A percentile compares a stretch with the other conserved stretches of the same genome.
phyloP scores from a whole-genome alignment of 176 grass and related monocot species.

The Tuctoria greenei region DNA sequence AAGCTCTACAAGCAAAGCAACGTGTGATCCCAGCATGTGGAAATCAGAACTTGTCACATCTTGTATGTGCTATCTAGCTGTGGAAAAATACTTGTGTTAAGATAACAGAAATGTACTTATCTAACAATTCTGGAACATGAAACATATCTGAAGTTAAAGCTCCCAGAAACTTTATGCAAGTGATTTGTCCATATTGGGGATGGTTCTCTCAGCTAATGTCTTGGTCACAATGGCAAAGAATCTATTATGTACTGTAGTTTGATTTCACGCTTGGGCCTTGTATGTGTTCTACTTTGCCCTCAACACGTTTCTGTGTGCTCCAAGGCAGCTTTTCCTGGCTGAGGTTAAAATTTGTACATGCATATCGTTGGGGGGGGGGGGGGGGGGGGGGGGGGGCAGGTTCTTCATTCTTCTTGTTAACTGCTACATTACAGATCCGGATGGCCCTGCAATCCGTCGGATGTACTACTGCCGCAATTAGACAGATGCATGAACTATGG shows the following conservation, averaged over 20 bases:
- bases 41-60: conserved; percentile 1
- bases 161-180: no score
- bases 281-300: not conserved
- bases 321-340: not conserved
- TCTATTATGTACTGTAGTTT: not conserved
- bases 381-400: no score
- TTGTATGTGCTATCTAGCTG: not conserved
- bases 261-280: not conserved
- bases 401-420: conserved; percentile 20
- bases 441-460: conserved; percentile 14
- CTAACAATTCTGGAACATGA: conserved; percentile 26
- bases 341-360: not conserved
- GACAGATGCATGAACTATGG: conserved; percentile 20
- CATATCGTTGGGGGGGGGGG: no score
- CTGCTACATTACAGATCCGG: conserved; percentile 16
- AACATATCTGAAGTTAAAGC: no score
- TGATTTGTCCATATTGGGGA: not conserved
- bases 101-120: conserved; percentile 8
- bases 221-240: not conserved
- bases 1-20: conserved; percentile 98
- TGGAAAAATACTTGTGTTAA: not conserved
- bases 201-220: not conserved
- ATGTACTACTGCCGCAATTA: conserved; percentile 17
- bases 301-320: not conserved
- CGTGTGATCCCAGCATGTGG: conserved; percentile 43